phyloP scores from a whole-genome alignment of 2,329 filamentous ascomycete genomes.

The Curvularia verruculosa region DNA sequence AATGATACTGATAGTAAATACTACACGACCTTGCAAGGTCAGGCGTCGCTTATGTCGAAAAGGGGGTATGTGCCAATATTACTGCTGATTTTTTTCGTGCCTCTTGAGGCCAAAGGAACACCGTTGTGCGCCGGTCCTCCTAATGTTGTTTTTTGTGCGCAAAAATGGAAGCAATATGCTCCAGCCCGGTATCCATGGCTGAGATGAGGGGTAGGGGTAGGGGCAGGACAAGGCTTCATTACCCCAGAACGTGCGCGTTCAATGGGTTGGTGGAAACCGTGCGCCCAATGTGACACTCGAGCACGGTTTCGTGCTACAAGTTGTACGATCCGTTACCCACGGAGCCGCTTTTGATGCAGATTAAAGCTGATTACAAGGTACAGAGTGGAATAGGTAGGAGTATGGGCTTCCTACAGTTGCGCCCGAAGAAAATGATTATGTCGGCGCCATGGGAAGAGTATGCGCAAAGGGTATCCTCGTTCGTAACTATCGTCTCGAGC shows the following conservation, averaged over 20 bases:
- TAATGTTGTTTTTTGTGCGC: slow-evolving; percentile 12
- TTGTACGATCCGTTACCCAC: slow-evolving; percentile 11
- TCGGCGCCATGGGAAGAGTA: slow-evolving; percentile 31
- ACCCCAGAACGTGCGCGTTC: slow-evolving; percentile 7
- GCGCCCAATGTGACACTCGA: slow-evolving; percentile 5
- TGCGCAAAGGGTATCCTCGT: slow-evolving; percentile 33
- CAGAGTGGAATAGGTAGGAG: slow-evolving; percentile 23
- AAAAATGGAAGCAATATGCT: slow-evolving; percentile 8
- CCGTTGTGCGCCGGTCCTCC: slow-evolving; percentile 18
- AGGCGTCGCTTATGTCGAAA: slow-evolving; percentile 17
- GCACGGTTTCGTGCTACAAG: slow-evolving; percentile 2
- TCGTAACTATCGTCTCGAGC: slow-evolving; percentile 22
- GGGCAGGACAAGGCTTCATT: slow-evolving; percentile 4
- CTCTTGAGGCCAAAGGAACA: slow-evolving; percentile 15
- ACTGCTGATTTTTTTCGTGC: slow-evolving; percentile 31
- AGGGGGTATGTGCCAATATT: slow-evolving; percentile 40
- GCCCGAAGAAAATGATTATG: slow-evolving; percentile 27
- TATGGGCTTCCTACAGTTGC: slow-evolving; percentile 8
- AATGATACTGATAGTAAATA: slow-evolving; percentile 33
- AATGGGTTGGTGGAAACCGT: slow-evolving; percentile 1
- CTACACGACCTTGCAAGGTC: slow-evolving; percentile 9
- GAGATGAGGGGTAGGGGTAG: slow-evolving; percentile 1
- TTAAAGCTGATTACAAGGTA: slow-evolving; percentile 51
- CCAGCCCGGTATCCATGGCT: slow-evolving; percentile 4
- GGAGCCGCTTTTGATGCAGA: slow-evolving; percentile 40